These are phyloP conservation scores for Haberlea rhodopensis DNA, from an alignment of 257 asterid genomes.

Conservation along the genomic window DNA sequence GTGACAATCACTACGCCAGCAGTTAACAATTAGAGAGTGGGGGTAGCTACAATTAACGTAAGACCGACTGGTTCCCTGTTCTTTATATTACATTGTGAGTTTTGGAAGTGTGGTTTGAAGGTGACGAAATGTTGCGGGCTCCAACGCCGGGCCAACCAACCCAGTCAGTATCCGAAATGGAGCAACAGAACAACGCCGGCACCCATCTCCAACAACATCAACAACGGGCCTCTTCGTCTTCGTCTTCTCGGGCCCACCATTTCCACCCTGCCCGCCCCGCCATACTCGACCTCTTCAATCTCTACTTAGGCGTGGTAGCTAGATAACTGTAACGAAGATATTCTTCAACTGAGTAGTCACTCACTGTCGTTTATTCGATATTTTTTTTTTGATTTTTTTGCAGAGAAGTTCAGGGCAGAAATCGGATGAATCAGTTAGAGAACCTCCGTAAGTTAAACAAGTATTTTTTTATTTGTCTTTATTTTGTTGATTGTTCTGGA, in stretches of 20 bases:
- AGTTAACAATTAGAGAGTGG: too few relatives aligned
- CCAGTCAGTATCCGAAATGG: slow-evolving; percentile 48
- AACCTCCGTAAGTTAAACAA: slow-evolving; percentile 71
- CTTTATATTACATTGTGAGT: too few relatives aligned
- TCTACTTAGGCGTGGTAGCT: slow-evolving; percentile 67
- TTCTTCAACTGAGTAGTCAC: not conserved
- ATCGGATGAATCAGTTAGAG: slow-evolving; percentile 62
- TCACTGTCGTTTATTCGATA: not conserved
- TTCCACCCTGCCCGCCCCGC: slow-evolving; percentile 80
- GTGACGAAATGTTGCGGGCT: slow-evolving; percentile 36
- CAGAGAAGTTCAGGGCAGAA: slow-evolving; percentile 63
- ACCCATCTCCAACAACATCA: slow-evolving; percentile 32
- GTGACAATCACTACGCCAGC: too few relatives aligned
- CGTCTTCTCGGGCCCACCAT: slow-evolving; percentile 61
- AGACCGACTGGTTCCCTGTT: too few relatives aligned
- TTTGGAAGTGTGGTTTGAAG: too few relatives aligned
- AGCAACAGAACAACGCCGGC: slow-evolving; percentile 41
- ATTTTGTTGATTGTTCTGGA: not conserved
- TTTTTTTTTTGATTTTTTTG: slow-evolving; percentile 10
- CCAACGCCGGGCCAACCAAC: slow-evolving; percentile 38
- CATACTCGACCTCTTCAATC: slow-evolving; percentile 70
- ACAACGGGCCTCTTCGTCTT: slow-evolving; percentile 49
- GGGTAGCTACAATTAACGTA: too few relatives aligned
- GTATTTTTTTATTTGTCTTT: not conserved
- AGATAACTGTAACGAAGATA: not conserved